Conservation (phyloP, 176 grass and related monocot species). For the Triticum timopheevii region DNA sequence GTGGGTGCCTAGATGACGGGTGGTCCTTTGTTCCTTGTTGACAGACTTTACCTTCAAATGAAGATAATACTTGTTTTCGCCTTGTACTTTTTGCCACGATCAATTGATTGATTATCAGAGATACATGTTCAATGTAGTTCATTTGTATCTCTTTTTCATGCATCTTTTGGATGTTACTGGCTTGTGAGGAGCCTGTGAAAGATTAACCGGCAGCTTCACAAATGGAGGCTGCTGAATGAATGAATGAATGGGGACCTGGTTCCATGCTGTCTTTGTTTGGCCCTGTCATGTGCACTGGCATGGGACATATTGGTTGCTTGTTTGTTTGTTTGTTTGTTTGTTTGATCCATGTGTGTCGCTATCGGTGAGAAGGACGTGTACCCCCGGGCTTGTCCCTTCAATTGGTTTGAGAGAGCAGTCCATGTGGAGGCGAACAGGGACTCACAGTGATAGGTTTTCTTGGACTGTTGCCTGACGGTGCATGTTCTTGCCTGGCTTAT, state of each 20-base stretch:
- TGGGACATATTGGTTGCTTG: background rate
- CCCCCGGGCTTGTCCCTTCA: constrained; percentile 22
- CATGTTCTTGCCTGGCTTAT: constrained; percentile 5
- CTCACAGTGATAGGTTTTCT: constrained; percentile 1
- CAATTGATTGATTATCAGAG: constrained; percentile 6
- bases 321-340: background rate
- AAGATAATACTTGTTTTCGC: constrained; percentile 48
- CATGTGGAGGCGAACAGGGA: constrained; percentile 47
- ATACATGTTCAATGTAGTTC: background rate
- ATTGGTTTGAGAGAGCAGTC: background rate
- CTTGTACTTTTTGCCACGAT: constrained; percentile 26
- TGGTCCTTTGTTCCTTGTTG: constrained; percentile 17
- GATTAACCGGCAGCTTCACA: constrained; percentile 4
- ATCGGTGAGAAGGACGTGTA: constrained; percentile 39
- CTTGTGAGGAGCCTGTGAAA: no score
- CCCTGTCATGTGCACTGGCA: constrained; percentile 41
- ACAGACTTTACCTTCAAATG: constrained; percentile 51
- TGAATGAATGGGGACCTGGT: background rate
- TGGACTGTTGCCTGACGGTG: constrained; percentile 18
- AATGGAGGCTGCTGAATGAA: background rate
- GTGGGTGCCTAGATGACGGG: constrained; percentile 23
- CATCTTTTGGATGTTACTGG: background rate
- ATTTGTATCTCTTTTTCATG: no score
- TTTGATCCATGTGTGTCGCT: constrained; percentile 22
- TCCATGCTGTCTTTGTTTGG: constrained; percentile 26